Percentiles rank a stretch among this genome's conserved stretches.
phyloP scores from a whole-genome alignment of 2,329 filamentous ascomycete species.

The Stylonectria norvegica region DNA sequence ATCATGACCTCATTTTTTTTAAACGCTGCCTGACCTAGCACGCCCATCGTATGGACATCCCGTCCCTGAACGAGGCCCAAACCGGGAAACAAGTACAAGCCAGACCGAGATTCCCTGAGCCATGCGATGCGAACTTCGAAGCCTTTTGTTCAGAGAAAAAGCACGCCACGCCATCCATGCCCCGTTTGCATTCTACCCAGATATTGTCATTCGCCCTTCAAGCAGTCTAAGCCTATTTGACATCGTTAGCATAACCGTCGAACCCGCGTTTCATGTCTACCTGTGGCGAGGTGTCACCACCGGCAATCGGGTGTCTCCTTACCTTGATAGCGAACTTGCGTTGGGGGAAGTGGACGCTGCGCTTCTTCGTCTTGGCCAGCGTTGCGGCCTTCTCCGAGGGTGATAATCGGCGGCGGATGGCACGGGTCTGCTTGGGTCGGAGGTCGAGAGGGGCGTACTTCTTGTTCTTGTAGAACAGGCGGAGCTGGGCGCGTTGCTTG shows the following conservation, averaged over 20 bases:
- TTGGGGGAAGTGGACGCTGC: constrained; percentile 91
- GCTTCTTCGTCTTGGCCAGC: constrained; percentile 97
- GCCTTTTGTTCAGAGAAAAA: constrained; percentile 34
- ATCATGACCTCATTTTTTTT: constrained; percentile 41
- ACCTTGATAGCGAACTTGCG: constrained; percentile 99
- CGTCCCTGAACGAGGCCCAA: constrained; percentile 36
- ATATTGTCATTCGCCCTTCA: constrained; percentile 29
- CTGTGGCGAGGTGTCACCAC: background rate
- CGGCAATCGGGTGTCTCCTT: constrained; percentile 25
- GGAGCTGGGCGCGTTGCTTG: constrained; percentile 97
- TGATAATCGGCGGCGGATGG: constrained; percentile 92
- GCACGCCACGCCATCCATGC: constrained; percentile 37
- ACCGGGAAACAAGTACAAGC: constrained; percentile 38
- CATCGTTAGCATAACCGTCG: constrained; percentile 13
- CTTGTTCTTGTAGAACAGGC: constrained; percentile 99
- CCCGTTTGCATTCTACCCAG: constrained; percentile 34
- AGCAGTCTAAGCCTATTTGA: constrained; percentile 28
- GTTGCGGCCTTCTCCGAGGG: constrained; percentile 81
- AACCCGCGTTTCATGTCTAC: background rate
- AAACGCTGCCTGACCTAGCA: constrained; percentile 31
- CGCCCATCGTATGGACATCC: constrained; percentile 31
- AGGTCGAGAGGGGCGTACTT: constrained; percentile 99
- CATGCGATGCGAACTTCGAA: constrained; percentile 39
- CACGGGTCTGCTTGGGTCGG: constrained; percentile 96
- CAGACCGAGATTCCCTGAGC: constrained; percentile 38